phyloP scores from a whole-genome alignment of 1,284 basidiomycete species.

The Serendipita sp. region DNA sequence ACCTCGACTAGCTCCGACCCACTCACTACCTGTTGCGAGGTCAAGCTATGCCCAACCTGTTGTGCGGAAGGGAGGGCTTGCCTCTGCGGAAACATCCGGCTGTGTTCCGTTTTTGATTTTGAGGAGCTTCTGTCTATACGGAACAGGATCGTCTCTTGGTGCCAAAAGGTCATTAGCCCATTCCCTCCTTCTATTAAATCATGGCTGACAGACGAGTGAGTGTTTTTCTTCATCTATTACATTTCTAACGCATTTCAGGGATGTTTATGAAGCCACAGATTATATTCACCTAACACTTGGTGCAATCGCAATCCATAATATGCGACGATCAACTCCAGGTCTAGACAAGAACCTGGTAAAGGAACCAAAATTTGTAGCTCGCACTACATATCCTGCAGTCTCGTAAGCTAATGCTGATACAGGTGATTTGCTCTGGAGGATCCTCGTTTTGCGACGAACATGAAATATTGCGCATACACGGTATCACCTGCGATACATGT shows the following conservation, averaged over 20 bases:
- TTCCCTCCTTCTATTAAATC: neutral
- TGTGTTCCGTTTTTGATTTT: neutral
- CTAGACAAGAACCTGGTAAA: neutral
- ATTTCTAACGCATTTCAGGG: neutral
- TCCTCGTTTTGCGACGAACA: neutral
- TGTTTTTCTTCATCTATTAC: neutral
- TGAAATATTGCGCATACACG: neutral
- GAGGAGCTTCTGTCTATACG: neutral
- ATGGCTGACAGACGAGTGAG: neutral
- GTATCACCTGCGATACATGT: neutral
- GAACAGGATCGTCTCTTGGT: neutral
- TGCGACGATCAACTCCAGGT: neutral
- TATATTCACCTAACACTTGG: neutral
- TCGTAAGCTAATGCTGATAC: neutral
- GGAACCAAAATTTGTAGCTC: neutral
- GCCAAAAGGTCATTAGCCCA: neutral
- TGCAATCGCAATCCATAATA: neutral
- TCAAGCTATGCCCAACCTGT: neutral
- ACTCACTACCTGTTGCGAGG: neutral
- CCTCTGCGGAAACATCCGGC: neutral
- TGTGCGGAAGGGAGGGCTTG: neutral
- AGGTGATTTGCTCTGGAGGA: neutral
- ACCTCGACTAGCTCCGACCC: neutral
- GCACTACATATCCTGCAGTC: neutral
- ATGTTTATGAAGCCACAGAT: neutral